Conservation (phyloP, 2,329 filamentous ascomycete species). For the Coleophoma cylindrospora region DNA sequence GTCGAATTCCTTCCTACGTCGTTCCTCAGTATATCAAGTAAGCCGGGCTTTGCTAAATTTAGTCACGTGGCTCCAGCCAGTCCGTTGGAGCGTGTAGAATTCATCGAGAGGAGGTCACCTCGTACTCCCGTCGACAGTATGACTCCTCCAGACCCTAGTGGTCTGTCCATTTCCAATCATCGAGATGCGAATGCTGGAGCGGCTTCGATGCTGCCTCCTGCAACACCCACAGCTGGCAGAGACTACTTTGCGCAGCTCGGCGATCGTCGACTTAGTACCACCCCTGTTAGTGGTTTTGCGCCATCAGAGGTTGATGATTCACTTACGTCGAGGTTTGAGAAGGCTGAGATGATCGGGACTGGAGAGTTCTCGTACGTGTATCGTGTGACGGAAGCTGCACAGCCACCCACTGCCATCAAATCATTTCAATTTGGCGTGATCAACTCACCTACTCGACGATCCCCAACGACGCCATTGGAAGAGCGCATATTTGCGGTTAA, state of each 20-base stretch:
- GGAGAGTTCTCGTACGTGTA: constrained; percentile 96
- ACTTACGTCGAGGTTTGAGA: constrained; percentile 71
- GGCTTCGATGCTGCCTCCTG: constrained; percentile 54
- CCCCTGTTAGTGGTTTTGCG: constrained; percentile 65
- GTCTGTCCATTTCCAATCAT: constrained; percentile 72
- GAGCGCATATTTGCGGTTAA: constrained; percentile 83
- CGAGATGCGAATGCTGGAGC: constrained; percentile 24
- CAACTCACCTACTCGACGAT: constrained; percentile 41
- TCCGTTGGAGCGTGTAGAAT: constrained; percentile 52
- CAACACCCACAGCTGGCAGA: constrained; percentile 69
- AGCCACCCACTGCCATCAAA: constrained; percentile 34
- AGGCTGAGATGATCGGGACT: constrained; percentile 73
- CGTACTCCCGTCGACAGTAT: constrained; percentile 75
- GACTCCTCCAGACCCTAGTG: constrained; percentile 74
- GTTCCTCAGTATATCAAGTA: constrained; percentile 28
- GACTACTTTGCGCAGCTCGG: constrained; percentile 50
- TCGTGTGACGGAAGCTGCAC: constrained; percentile 53
- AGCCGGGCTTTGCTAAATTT: constrained; percentile 47
- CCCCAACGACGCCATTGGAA: constrained; percentile 48
- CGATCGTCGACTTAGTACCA: constrained; percentile 57
- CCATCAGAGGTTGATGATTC: constrained; percentile 70
- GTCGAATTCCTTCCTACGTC: constrained; percentile 22
- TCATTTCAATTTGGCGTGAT: constrained; percentile 32
- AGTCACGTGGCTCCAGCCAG: constrained; percentile 49
- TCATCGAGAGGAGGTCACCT: constrained; percentile 49